phyloP scores from a whole-genome alignment of 768 basidiomycete genomes.

The Chiua virens region DNA sequence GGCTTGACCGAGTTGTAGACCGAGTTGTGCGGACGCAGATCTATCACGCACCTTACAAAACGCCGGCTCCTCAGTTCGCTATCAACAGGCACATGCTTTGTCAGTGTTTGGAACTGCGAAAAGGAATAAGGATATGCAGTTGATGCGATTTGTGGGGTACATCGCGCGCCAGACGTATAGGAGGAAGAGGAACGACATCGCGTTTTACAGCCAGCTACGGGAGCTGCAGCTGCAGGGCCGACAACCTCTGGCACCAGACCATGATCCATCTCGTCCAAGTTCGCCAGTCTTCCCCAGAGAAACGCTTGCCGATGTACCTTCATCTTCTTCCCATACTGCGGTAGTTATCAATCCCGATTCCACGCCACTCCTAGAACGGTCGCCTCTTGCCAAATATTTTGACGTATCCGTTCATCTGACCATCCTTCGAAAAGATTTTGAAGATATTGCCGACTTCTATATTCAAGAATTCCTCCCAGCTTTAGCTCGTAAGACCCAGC shows the following conservation, averaged over 20 bases:
- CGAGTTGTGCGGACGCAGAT: constrained; percentile 36
- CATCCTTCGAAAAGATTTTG: constrained; percentile 55
- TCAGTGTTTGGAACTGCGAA: constrained; percentile 61
- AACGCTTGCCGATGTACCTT: not conserved
- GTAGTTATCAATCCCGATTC: constrained; percentile 21
- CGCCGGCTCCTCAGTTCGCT: constrained; percentile 51
- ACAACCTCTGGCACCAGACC: constrained; percentile 20
- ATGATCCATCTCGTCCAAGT: constrained; percentile 15
- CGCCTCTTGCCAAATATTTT: constrained; percentile 36
- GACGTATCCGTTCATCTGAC: constrained; percentile 55
- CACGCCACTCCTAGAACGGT: constrained; percentile 22
- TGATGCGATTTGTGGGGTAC: constrained; percentile 59
- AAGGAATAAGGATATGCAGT: constrained; percentile 52
- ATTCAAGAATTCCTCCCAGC: constrained; percentile 38
- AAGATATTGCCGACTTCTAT: constrained; percentile 47
- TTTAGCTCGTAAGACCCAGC: constrained; percentile 52
- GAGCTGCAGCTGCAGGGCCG: constrained; percentile 25
- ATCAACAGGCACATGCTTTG: constrained; percentile 58
- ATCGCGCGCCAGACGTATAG: constrained; percentile 47
- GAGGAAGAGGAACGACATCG: constrained; percentile 49
- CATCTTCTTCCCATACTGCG: not conserved
- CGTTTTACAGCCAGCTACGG: constrained; percentile 39
- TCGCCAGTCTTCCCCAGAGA: not conserved
- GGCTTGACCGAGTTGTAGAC: constrained; percentile 39
- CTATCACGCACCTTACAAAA: constrained; percentile 27